These are phyloP conservation scores for Wallacemonas sp. DNA, from an alignment of 208 protist species.

Conservation along the genomic window DNA sequence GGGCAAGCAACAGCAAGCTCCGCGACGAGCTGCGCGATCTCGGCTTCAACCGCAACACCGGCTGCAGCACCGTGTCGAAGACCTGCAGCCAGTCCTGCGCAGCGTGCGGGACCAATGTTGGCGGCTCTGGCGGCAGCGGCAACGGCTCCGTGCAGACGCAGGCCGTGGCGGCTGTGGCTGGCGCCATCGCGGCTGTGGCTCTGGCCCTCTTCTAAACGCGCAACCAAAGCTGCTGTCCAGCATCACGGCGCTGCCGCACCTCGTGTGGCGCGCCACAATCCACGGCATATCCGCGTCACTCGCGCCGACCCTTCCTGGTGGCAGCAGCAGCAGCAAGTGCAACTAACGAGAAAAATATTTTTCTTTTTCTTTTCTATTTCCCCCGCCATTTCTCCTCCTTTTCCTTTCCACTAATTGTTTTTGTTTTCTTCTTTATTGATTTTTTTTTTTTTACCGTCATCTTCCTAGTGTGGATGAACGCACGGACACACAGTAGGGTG, in stretches of 20 bases:
- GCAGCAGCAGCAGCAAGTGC: not conserved
- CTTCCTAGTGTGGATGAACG: no score
- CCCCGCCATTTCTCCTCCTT: no score
- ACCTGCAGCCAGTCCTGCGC: no score
- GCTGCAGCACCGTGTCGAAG: not conserved
- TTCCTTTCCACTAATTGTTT: not conserved
- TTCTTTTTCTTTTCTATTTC: not conserved
- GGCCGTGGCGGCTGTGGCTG: not conserved
- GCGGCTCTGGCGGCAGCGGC: not conserved
- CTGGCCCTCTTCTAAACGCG: not conserved
- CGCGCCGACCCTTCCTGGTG: not conserved
- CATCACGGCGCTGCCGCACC: not conserved
- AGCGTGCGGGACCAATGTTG: no score
- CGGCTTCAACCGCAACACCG: not conserved
- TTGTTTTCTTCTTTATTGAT: not conserved
- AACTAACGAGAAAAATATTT: not conserved
- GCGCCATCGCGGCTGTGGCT: not conserved
- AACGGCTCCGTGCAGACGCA: not conserved
- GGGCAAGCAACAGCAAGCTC: not conserved
- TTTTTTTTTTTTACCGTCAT: no score
- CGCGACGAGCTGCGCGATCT: not conserved
- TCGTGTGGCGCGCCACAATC: not conserved
- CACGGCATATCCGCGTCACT: not conserved
- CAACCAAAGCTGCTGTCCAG: not conserved
- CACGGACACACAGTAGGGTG: no score